Evolutionary conservation across 805 yeast species (phyloP).

Genomic region (Wickerhamomyces alni): DNA sequence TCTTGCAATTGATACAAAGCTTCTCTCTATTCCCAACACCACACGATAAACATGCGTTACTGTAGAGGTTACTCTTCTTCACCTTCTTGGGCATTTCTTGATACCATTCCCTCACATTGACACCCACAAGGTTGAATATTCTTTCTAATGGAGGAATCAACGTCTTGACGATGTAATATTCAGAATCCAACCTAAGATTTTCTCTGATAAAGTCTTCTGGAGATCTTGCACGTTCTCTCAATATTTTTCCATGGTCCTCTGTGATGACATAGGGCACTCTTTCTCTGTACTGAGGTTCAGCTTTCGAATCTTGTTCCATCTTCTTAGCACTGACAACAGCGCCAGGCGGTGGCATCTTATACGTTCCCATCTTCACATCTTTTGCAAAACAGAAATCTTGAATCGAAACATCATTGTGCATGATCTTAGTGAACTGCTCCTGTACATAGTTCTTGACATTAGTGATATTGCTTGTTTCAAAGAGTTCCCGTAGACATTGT

Average conservation of each 20-base stretch:
- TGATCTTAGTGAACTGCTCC: constrained; percentile 60
- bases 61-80: constrained; percentile 21
- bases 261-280: constrained; percentile 83
- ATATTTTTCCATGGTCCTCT: constrained; percentile 48
- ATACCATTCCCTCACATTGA: constrained; percentile 74
- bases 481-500: constrained; percentile 57
- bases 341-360: constrained; percentile 87
- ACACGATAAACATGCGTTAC: constrained; percentile 24
- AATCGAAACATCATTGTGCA: constrained; percentile 55
- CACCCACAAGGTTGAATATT: constrained; percentile 77
- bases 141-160: constrained; percentile 88
- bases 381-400: constrained; percentile 90
- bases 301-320: constrained; percentile 57
- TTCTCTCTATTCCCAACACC: constrained; percentile 10
- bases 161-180: constrained; percentile 79
- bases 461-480: constrained; percentile 69
- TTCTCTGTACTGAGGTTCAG: constrained; percentile 84
- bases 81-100: constrained; percentile 51
- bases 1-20: constrained; percentile 31
- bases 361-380: constrained; percentile 80
- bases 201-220: constrained; percentile 65
- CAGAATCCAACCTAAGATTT: constrained; percentile 56
- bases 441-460: constrained; percentile 59
- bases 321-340: constrained; percentile 71
- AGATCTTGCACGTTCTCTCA: constrained; percentile 73